A percentile compares a stretch with the other conserved stretches of the same genome.
Conservation (phyloP, 352 stramenopile species). For the Peronospora farinosa region DNA sequence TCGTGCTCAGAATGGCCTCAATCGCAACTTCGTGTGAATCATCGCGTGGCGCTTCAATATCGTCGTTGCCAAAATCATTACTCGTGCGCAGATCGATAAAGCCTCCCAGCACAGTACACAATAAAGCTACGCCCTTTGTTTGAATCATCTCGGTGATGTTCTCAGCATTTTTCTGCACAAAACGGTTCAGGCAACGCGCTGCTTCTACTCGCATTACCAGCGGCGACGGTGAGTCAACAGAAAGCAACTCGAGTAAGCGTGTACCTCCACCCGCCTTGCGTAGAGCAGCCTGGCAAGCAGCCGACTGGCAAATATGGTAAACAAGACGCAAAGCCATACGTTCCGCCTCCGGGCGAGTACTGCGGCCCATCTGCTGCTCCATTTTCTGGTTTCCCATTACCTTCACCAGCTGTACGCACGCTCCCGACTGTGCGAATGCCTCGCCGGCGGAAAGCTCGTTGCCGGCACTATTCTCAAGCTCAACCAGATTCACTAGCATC, state of each 20-base stretch:
- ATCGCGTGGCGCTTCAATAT: slow-evolving; percentile 25
- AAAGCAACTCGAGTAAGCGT: slow-evolving; percentile 53
- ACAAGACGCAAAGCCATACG: slow-evolving; percentile 64
- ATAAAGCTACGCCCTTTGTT: slow-evolving; percentile 42
- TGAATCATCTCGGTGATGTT: slow-evolving; percentile 64
- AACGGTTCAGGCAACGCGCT: slow-evolving; percentile 63
- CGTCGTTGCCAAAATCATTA: slow-evolving; percentile 22
- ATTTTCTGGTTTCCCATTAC: slow-evolving; percentile 54
- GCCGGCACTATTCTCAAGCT: slow-evolving; percentile 61
- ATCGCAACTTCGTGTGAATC: slow-evolving; percentile 62
- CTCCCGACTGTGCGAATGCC: slow-evolving; percentile 54
- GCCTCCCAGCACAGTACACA: slow-evolving; percentile 50
- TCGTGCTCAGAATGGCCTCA: slow-evolving; percentile 65
- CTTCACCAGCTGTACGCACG: slow-evolving; percentile 48
- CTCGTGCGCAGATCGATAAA: slow-evolving; percentile 44
- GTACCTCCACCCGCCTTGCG: slow-evolving; percentile 46
- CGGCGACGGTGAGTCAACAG: slow-evolving; percentile 38
- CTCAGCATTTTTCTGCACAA: slow-evolving; percentile 60
- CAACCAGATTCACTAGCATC: slow-evolving; percentile 71
- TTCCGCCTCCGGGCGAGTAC: slow-evolving; percentile 50
- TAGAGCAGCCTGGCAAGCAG: slow-evolving; percentile 57
- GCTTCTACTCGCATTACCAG: slow-evolving; percentile 63
- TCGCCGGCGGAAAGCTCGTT: slow-evolving; percentile 63
- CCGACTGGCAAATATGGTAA: slow-evolving; percentile 68
- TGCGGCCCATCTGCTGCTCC: slow-evolving; percentile 44